A percentile compares a stretch with the other conserved stretches of the same genome.
phyloP scores from a whole-genome alignment of 2,329 filamentous ascomycete species.

The Colletotrichum lini region DNA sequence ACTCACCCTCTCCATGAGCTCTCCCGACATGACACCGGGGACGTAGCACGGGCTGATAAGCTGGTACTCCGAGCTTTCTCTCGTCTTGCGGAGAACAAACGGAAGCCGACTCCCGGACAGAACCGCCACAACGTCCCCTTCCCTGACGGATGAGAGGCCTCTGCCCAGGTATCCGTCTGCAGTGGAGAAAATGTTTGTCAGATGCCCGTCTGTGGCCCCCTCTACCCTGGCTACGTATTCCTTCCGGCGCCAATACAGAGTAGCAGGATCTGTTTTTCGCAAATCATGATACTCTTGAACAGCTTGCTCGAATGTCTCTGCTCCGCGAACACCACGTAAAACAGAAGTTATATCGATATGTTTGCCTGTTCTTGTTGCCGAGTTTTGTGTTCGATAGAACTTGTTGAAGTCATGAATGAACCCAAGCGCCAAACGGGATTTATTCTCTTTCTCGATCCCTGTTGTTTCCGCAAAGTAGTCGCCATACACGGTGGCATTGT shows the following conservation, averaged over 20 bases:
- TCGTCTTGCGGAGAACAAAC: background rate
- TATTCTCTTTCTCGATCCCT: background rate
- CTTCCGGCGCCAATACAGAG: background rate
- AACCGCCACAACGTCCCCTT: constrained; percentile 9
- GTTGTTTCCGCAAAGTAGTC: background rate
- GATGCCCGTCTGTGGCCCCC: background rate
- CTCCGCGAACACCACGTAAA: background rate
- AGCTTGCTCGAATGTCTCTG: background rate
- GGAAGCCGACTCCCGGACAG: constrained; percentile 9
- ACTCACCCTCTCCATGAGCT: background rate
- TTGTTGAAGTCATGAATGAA: background rate
- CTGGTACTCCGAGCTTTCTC: background rate
- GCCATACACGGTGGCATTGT: background rate
- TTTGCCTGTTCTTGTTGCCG: background rate
- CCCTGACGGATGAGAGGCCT: background rate
- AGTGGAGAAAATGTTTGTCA: background rate
- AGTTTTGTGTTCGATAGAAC: background rate
- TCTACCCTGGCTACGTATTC: background rate
- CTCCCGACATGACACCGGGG: background rate
- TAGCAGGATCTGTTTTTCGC: background rate
- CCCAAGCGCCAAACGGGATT: background rate
- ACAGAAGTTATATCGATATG: background rate
- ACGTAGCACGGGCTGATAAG: constrained; percentile 12
- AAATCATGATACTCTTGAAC: background rate
- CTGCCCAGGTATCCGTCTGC: background rate